A percentile compares a stretch with the other conserved stretches of the same genome.
Conservation (phyloP, 2,329 filamentous ascomycete species). For the Monosporascus ibericus region DNA sequence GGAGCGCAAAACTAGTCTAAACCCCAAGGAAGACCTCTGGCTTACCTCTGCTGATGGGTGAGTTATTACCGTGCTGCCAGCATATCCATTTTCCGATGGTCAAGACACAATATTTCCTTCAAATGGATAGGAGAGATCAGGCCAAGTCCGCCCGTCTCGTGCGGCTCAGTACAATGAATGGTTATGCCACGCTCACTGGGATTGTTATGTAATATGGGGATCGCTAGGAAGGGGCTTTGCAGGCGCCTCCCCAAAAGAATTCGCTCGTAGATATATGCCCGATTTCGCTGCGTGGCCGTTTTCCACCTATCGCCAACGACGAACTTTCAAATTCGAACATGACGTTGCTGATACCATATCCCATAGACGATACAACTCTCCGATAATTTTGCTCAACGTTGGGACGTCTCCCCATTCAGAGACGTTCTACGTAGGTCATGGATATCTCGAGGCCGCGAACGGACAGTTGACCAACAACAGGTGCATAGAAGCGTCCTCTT, state of each 20-base stretch:
- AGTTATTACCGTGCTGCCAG: constrained; percentile 13
- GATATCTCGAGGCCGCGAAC: constrained; percentile 9
- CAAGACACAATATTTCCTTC: neutral
- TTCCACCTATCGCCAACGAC: neutral
- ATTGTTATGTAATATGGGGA: too few species aligned
- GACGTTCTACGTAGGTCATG: constrained; percentile 33
- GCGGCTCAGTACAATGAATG: too few species aligned
- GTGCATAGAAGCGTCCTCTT: constrained; percentile 41
- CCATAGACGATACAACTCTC: constrained; percentile 37
- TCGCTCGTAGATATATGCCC: too few species aligned
- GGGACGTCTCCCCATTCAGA: constrained; percentile 34
- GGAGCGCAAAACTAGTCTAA: constrained; percentile 25
- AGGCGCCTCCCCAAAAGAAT: too few species aligned
- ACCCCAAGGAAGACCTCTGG: constrained; percentile 42
- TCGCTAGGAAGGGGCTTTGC: too few species aligned
- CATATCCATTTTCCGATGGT: neutral
- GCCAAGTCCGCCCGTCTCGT: too few species aligned
- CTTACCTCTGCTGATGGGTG: constrained; percentile 43
- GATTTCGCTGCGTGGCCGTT: too few species aligned
- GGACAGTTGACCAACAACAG: constrained; percentile 14
- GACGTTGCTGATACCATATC: constrained; percentile 8
- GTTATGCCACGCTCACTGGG: too few species aligned
- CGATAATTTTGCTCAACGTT: constrained; percentile 39
- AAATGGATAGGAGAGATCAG: neutral
- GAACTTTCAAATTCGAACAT: constrained; percentile 1